phyloP scores from a whole-genome alignment of 257 asterid species.

The Parsonsia alboflavescens region DNA sequence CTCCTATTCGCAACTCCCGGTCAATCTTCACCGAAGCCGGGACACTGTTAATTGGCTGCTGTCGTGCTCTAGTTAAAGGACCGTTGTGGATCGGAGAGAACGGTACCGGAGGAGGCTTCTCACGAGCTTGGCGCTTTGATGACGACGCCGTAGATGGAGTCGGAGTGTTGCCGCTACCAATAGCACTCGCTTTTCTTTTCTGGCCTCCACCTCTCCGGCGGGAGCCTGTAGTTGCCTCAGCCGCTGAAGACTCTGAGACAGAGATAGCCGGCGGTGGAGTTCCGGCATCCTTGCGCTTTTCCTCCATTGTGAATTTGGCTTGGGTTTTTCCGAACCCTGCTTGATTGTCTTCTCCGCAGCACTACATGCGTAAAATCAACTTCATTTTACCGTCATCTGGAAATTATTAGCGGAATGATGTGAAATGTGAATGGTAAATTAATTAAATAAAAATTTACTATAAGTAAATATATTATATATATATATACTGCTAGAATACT shows the following conservation, averaged over 20 bases:
- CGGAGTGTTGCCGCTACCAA: slow-evolving; percentile 55
- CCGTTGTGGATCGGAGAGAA: slow-evolving; percentile 90
- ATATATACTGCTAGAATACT: too few species aligned
- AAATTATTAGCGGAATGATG: neutral
- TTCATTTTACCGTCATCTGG: neutral
- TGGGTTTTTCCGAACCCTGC: slow-evolving; percentile 5
- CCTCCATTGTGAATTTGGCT: slow-evolving; percentile 55
- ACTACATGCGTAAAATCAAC: neutral
- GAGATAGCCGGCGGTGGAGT: slow-evolving; percentile 44
- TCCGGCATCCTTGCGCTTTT: slow-evolving; percentile 60
- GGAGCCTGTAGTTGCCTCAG: slow-evolving; percentile 60
- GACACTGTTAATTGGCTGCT: slow-evolving; percentile 56
- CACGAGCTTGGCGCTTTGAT: slow-evolving; percentile 87
- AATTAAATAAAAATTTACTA: neutral
- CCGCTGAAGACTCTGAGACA: slow-evolving; percentile 26
- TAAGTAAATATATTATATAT: too few species aligned
- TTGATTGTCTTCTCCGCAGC: slow-evolving; percentile 13
- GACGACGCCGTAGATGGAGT: slow-evolving; percentile 43
- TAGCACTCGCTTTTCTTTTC: slow-evolving; percentile 70
- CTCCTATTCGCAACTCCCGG: slow-evolving; percentile 32
- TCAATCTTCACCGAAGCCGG: slow-evolving; percentile 26
- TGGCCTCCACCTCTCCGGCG: slow-evolving; percentile 76
- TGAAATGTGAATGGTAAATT: neutral
- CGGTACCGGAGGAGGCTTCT: slow-evolving; percentile 58
- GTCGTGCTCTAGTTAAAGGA: slow-evolving; percentile 86